Evolutionary conservation across 2,329 filamentous ascomycete species (phyloP).

Genomic region (Cordyceps cicadae): DNA sequence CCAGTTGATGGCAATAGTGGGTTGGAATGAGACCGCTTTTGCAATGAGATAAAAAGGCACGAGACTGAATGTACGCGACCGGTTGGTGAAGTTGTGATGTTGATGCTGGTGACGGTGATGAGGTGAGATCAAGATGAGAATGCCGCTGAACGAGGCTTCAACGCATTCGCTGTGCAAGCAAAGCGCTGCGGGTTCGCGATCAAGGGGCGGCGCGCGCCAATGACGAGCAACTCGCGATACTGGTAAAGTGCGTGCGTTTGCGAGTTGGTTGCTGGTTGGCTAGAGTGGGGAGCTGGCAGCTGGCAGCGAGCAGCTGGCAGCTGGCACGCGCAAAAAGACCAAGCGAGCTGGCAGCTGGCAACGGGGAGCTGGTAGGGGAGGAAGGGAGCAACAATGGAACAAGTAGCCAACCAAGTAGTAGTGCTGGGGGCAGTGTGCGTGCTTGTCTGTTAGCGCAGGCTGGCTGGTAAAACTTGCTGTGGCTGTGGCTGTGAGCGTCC

Average conservation of each 20-base stretch:
- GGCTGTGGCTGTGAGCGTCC: neutral
- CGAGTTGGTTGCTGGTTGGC: neutral
- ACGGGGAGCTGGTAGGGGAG: neutral
- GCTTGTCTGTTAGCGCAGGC: neutral
- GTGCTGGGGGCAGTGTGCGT: neutral
- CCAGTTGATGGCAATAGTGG: neutral
- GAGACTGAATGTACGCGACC: neutral
- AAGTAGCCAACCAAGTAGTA: neutral
- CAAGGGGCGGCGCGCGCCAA: conserved; percentile 1
- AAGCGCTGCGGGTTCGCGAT: neutral
- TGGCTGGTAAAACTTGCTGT: neutral
- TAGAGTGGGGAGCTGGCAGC: neutral
- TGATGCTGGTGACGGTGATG: neutral
- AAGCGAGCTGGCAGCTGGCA: neutral
- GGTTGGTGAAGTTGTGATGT: neutral
- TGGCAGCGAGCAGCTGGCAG: neutral
- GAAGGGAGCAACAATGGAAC: neutral
- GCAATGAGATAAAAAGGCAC: neutral
- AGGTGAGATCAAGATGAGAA: neutral
- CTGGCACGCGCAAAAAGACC: too few species aligned
- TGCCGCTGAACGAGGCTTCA: neutral
- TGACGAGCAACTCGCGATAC: conserved; percentile 5
- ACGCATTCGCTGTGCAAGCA: neutral
- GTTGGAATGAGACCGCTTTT: neutral
- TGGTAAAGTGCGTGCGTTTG: neutral